Evolutionary conservation across 805 yeast genomes (phyloP).

Genomic region (Candida sanyiensis): DNA sequence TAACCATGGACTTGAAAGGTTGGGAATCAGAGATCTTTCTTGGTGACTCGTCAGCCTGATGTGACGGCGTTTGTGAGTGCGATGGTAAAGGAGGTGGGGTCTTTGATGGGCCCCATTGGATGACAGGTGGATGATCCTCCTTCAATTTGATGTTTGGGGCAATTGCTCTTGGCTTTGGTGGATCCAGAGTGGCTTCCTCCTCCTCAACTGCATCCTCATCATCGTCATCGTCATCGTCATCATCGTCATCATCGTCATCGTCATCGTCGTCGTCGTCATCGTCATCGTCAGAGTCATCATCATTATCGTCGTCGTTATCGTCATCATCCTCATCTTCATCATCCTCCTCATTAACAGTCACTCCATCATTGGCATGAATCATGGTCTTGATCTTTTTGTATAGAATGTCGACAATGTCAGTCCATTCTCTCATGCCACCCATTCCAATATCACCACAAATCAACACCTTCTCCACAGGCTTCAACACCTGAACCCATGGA

Average conservation of each 20-base stretch:
- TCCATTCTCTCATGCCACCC: conserved; percentile 92
- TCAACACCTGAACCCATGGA: conserved; percentile 67
- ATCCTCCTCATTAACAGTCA: conserved; percentile 32
- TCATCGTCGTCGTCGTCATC: conserved; percentile 7
- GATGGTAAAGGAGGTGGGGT: neutral
- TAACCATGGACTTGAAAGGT: conserved; percentile 13
- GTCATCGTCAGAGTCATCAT: conserved; percentile 2
- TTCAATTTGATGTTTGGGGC: conserved; percentile 23
- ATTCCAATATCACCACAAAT: conserved; percentile 83
- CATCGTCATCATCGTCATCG: conserved; percentile 10
- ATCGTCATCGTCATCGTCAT: conserved; percentile 9
- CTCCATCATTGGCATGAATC: conserved; percentile 14
- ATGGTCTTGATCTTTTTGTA: conserved; percentile 26
- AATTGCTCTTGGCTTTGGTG: conserved; percentile 15
- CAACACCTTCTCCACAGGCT: conserved; percentile 75
- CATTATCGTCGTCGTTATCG: conserved; percentile 3
- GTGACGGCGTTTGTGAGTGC: neutral
- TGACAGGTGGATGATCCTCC: conserved; percentile 25
- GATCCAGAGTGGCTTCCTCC: neutral
- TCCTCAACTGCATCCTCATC: conserved; percentile 12
- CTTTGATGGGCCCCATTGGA: neutral
- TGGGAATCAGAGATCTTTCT: conserved; percentile 5
- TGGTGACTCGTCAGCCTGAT: conserved; percentile 2
- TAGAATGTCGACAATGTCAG: conserved; percentile 65
- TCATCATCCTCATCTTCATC: conserved; percentile 39